Evolutionary conservation across 768 basidiomycete species (phyloP).

Genomic region (Infundibulicybe gibba): DNA sequence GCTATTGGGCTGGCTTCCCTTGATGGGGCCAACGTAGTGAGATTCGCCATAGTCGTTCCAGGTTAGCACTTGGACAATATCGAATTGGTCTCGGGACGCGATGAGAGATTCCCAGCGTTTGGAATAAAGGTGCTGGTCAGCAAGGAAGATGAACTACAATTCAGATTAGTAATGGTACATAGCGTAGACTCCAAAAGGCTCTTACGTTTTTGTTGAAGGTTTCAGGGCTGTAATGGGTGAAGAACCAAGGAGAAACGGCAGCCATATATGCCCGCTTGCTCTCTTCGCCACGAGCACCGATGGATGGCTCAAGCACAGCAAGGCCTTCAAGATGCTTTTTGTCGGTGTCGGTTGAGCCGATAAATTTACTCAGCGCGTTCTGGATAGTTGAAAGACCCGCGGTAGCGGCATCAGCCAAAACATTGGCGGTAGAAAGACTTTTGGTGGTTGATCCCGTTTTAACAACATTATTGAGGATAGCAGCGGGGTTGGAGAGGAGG

Average conservation of each 20-base stretch:
- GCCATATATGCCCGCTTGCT: slow-evolving; percentile 38
- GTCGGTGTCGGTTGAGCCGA: slow-evolving; percentile 53
- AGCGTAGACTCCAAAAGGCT: slow-evolving; percentile 1
- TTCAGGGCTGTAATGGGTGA: slow-evolving; percentile 68
- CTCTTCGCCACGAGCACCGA: slow-evolving; percentile 21
- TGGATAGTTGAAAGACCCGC: slow-evolving; percentile 14
- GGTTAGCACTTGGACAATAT: slow-evolving; percentile 57
- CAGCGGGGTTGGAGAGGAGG: slow-evolving; percentile 13
- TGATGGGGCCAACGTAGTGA: slow-evolving; percentile 78
- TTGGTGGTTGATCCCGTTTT: not conserved
- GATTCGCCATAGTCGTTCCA: slow-evolving; percentile 81
- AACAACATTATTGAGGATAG: slow-evolving; percentile 2
- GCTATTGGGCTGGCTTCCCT: slow-evolving; percentile 68
- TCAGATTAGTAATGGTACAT: not conserved
- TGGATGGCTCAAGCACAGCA: slow-evolving; percentile 17
- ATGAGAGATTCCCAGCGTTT: slow-evolving; percentile 69
- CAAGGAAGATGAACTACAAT: slow-evolving; percentile 56
- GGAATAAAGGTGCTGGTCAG: slow-evolving; percentile 64
- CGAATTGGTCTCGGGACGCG: slow-evolving; percentile 48
- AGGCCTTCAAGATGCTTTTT: slow-evolving; percentile 46
- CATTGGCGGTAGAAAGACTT: slow-evolving; percentile 4
- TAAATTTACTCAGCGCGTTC: slow-evolving; percentile 29
- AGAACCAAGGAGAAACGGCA: slow-evolving; percentile 74
- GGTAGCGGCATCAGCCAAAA: slow-evolving; percentile 9
- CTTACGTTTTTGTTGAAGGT: slow-evolving; percentile 72